Conservation (phyloP, 2,329 filamentous ascomycete species). For the Endoconidiophora laricicola region DNA sequence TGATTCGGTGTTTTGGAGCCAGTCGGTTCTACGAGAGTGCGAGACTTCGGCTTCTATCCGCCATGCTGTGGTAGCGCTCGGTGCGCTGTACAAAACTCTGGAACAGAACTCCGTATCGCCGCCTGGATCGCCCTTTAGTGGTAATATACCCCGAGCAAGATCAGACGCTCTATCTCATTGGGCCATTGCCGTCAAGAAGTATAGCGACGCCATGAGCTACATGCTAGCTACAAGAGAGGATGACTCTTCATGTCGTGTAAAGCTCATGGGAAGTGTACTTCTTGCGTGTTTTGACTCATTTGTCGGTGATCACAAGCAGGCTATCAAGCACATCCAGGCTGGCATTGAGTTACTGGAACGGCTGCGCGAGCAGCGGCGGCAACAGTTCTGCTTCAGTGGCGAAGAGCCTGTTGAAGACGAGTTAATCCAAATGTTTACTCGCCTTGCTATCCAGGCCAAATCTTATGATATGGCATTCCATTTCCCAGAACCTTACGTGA, state of each 20-base stretch:
- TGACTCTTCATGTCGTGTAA: constrained; percentile 22
- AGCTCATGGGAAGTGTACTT: constrained; percentile 47
- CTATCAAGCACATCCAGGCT: constrained; percentile 43
- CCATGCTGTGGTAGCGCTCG: constrained; percentile 49
- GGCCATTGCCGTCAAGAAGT: constrained; percentile 43
- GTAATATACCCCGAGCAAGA: constrained; percentile 18
- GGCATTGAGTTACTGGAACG: constrained; percentile 39
- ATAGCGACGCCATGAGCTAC: constrained; percentile 38
- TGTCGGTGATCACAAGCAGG: constrained; percentile 44
- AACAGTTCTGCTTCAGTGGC: constrained; percentile 4
- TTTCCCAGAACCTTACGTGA: constrained; percentile 44
- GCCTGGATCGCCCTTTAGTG: constrained; percentile 26
- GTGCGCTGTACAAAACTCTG: constrained; percentile 49
- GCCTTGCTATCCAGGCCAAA: constrained; percentile 47
- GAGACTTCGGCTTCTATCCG: constrained; percentile 44
- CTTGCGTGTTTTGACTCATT: constrained; percentile 55
- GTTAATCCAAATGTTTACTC: constrained; percentile 45
- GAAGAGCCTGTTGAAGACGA: constrained; percentile 40
- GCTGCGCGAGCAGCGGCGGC: constrained; percentile 28
- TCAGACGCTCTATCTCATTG: constrained; percentile 31
- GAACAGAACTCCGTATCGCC: constrained; percentile 39
- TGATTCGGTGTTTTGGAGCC: constrained; percentile 48
- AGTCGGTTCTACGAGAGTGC: constrained; percentile 45
- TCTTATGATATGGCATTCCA: constrained; percentile 54
- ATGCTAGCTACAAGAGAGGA: too few species aligned